These are phyloP conservation scores for Chrysoporthe austroafricana DNA, from an alignment of 2,329 filamentous ascomycete genomes.

Conservation along the genomic window DNA sequence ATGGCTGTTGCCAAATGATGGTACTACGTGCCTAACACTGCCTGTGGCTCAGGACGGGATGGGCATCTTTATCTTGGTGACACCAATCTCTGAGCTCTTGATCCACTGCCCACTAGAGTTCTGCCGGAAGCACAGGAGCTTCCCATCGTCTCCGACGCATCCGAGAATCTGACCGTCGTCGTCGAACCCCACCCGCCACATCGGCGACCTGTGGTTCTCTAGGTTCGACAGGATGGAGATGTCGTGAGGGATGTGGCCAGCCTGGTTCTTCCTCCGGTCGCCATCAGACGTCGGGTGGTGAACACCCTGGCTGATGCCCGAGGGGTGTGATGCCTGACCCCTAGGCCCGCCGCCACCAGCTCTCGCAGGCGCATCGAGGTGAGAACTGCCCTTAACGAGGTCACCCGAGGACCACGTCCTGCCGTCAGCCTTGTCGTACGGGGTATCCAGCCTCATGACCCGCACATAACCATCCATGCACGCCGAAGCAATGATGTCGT, in stretches of 20 bases:
- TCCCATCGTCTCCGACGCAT: conserved; percentile 77
- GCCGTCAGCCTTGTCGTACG: conserved; percentile 49
- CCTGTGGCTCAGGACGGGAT: conserved; percentile 40
- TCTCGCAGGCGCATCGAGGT: conserved; percentile 22
- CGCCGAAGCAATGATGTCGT: conserved; percentile 87
- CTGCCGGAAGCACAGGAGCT: conserved; percentile 64
- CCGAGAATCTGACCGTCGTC: conserved; percentile 73
- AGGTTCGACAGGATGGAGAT: conserved; percentile 68
- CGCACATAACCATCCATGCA: conserved; percentile 90
- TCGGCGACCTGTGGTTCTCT: conserved; percentile 68
- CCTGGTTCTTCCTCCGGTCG: conserved; percentile 58
- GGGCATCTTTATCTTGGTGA: conserved; percentile 60
- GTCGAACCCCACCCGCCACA: conserved; percentile 77
- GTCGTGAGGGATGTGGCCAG: conserved; percentile 68
- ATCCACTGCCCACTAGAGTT: conserved; percentile 61
- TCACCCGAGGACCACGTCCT: conserved; percentile 55
- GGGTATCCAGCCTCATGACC: conserved; percentile 80
- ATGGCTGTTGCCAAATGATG: not conserved
- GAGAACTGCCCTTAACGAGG: conserved; percentile 43
- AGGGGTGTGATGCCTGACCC: conserved; percentile 43
- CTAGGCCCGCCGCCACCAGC: conserved; percentile 18
- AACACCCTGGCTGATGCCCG: conserved; percentile 56
- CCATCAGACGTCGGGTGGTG: conserved; percentile 52
- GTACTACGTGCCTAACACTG: not conserved
- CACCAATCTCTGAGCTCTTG: conserved; percentile 62